These are phyloP conservation scores for Euphorbia lathyris DNA, from an alignment of 345 rosid genomes.

Conservation along the genomic window DNA sequence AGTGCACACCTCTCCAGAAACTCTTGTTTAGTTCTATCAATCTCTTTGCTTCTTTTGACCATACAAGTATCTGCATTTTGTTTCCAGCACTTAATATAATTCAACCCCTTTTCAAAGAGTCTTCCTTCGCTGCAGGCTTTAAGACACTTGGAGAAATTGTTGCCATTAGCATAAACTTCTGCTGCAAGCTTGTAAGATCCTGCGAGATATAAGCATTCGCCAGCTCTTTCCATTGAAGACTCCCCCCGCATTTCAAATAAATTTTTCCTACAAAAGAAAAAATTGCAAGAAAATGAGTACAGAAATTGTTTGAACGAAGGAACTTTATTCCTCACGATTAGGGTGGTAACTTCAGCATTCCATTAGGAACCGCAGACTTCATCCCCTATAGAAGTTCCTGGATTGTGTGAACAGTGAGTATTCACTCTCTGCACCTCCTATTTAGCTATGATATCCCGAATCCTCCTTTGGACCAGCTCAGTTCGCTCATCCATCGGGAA, in stretches of 20 bases:
- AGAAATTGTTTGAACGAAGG: no score
- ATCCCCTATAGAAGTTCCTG: no score
- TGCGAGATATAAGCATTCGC: conserved; percentile 42
- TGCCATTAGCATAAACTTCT: conserved; percentile 36
- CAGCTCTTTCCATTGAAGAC: conserved; percentile 36
- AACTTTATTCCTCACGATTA: background rate
- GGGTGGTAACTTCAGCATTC: no score
- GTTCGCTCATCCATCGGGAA: no score
- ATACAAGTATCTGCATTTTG: background rate
- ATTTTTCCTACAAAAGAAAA: conserved; percentile 29
- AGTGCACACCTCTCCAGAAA: conserved; percentile 11
- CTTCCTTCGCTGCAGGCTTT: conserved; percentile 34
- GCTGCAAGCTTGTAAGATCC: conserved; percentile 33
- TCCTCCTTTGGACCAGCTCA: no score
- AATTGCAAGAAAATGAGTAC: no score
- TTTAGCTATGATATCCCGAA: no score
- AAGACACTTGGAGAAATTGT: conserved; percentile 33
- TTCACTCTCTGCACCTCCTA: no score
- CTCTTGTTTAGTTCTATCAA: conserved; percentile 8
- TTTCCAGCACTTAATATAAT: conserved; percentile 22
- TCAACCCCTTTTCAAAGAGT: conserved; percentile 41
- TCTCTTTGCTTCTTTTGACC: conserved; percentile 12
- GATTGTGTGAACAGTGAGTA: no score
- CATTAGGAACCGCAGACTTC: no score
- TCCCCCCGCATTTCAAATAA: conserved; percentile 42